These are phyloP conservation scores for Colletotrichum chrysophilum DNA, from an alignment of 2,329 filamentous ascomycete species.

Conservation along the genomic window DNA sequence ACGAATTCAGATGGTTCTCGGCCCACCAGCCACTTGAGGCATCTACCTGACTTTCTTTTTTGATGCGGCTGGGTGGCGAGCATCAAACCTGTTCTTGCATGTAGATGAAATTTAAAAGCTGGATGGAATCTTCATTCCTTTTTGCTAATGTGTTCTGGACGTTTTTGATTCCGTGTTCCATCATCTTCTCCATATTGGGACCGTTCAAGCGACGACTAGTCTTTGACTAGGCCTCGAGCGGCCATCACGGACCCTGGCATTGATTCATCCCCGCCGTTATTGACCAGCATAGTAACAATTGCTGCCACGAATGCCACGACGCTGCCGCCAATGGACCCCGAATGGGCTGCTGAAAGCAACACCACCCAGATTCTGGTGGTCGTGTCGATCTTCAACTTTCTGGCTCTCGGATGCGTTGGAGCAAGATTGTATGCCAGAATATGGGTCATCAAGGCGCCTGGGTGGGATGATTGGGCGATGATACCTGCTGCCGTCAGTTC, in stretches of 20 bases:
- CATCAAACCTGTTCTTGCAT: background rate
- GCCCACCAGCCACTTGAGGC: background rate
- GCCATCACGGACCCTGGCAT: background rate
- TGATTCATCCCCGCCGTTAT: background rate
- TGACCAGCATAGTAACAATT: background rate
- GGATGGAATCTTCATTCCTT: background rate
- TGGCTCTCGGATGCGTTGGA: background rate
- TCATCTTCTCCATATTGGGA: background rate
- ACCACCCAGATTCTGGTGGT: conserved; percentile 25
- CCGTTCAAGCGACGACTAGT: background rate
- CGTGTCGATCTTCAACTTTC: conserved; percentile 1
- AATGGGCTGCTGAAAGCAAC: conserved; percentile 29
- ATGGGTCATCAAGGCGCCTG: no score
- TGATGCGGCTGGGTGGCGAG: background rate
- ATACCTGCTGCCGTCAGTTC: conserved; percentile 23
- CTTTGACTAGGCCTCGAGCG: background rate
- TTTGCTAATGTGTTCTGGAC: background rate
- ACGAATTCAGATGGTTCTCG: background rate
- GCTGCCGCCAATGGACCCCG: conserved; percentile 1
- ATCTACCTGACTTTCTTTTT: background rate
- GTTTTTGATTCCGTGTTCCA: background rate
- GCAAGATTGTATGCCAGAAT: no score
- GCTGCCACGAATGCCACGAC: background rate
- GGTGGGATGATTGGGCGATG: no score
- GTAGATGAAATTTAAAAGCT: background rate